phyloP scores from a whole-genome alignment of 257 asterid species.

The Galeopsis tetrahit region DNA sequence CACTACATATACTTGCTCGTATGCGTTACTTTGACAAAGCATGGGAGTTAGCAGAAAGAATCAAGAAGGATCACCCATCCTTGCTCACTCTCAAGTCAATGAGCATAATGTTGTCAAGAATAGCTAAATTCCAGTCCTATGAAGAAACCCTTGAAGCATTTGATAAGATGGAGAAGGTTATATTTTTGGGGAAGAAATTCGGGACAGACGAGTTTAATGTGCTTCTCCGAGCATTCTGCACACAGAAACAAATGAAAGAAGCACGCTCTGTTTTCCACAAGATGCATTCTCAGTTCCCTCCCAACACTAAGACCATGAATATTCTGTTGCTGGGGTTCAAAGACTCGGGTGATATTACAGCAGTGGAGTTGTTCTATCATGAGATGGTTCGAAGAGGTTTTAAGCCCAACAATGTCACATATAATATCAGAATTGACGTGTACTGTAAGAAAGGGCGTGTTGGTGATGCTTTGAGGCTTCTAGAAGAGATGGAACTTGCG shows the following conservation, averaged over 20 bases:
- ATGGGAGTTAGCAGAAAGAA: slow-evolving; percentile 71
- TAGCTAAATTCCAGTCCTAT: slow-evolving; percentile 73
- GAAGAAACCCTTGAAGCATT: slow-evolving; percentile 81
- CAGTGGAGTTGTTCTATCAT: slow-evolving; percentile 88
- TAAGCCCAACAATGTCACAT: slow-evolving; percentile 66
- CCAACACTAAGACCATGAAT: slow-evolving; percentile 85
- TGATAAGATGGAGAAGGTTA: slow-evolving; percentile 70
- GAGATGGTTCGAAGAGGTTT: slow-evolving; percentile 93
- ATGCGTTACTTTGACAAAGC: slow-evolving; percentile 90
- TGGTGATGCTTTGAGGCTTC: slow-evolving; percentile 78
- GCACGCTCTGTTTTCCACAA: slow-evolving; percentile 79
- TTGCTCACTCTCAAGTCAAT: slow-evolving; percentile 82
- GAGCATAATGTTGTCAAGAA: slow-evolving; percentile 86
- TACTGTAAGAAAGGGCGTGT: slow-evolving; percentile 77
- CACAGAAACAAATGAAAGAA: slow-evolving; percentile 88
- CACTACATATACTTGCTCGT: slow-evolving; percentile 82
- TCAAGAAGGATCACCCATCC: slow-evolving; percentile 57
- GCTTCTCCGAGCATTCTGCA: slow-evolving; percentile 85
- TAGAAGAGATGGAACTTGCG: slow-evolving; percentile 70
- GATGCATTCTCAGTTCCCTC: slow-evolving; percentile 64
- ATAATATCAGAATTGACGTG: slow-evolving; percentile 70
- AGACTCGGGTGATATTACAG: slow-evolving; percentile 77
- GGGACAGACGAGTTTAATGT: slow-evolving; percentile 78
- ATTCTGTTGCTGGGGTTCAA: slow-evolving; percentile 88
- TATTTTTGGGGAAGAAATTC: slow-evolving; percentile 56